Percentiles rank a stretch among this genome's conserved stretches.
phyloP scores from a whole-genome alignment of 1,139 yeast species.

The Scheffersomyces insectosa region DNA sequence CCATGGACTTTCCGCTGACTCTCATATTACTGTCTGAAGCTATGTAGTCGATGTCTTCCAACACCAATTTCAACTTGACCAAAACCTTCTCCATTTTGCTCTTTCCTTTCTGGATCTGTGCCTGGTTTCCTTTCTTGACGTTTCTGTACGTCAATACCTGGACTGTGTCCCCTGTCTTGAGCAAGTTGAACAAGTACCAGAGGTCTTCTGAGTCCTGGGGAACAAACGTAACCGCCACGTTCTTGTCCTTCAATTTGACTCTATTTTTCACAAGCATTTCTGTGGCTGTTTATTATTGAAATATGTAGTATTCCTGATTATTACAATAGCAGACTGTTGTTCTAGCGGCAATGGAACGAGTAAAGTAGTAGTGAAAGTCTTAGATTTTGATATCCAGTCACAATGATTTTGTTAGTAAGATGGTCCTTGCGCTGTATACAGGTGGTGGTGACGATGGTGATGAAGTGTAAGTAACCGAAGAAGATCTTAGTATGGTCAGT shows the following conservation, averaged over 20 bases:
- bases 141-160: constrained; percentile 69
- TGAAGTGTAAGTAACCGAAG: no score
- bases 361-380: no score
- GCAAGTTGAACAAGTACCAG: constrained; percentile 82
- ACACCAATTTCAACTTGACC: constrained; percentile 54
- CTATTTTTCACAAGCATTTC: constrained; percentile 47
- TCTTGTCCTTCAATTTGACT: constrained; percentile 57
- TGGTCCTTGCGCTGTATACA: no score
- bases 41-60: constrained; percentile 74
- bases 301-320: neutral
- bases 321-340: no score
- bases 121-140: constrained; percentile 44
- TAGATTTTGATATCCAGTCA: no score
- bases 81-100: constrained; percentile 58
- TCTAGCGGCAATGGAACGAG: no score
- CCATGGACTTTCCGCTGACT: constrained; percentile 75
- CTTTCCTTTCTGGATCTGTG: constrained; percentile 29
- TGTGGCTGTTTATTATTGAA: neutral
- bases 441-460: no score
- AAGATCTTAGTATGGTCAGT: no score
- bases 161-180: constrained; percentile 74
- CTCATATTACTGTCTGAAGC: constrained; percentile 78
- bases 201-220: constrained; percentile 93
- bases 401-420: no score
- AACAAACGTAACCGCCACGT: constrained; percentile 64